phyloP scores from a whole-genome alignment of 2,329 filamentous ascomycete genomes.

The Xylaria digitata region DNA sequence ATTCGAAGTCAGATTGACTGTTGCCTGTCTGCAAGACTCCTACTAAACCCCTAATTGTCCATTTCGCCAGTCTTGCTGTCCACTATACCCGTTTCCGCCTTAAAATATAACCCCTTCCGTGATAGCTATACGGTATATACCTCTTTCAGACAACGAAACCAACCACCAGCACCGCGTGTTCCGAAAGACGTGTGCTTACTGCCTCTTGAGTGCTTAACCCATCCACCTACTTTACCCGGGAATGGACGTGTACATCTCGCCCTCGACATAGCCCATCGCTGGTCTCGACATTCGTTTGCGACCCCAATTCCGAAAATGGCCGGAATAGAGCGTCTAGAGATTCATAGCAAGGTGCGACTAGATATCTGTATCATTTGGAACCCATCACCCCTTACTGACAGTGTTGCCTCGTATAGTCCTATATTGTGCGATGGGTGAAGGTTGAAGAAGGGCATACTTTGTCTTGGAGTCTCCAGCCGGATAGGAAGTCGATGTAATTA shows the following conservation, averaged over 20 bases:
- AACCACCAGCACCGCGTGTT: background rate
- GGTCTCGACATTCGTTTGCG: slow-evolving; percentile 17
- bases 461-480: slow-evolving; percentile 96
- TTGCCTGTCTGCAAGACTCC: slow-evolving; percentile 17
- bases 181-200: slow-evolving; percentile 9
- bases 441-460: slow-evolving; percentile 91
- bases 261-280: slow-evolving; percentile 25
- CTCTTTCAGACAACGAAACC: background rate
- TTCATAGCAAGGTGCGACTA: slow-evolving; percentile 87
- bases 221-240: background rate
- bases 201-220: too few relatives aligned
- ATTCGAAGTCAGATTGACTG: slow-evolving; percentile 21
- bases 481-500: slow-evolving; percentile 91
- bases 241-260: slow-evolving; percentile 21
- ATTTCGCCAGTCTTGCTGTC: slow-evolving; percentile 5
- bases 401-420: slow-evolving; percentile 71
- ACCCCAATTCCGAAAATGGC: slow-evolving; percentile 69
- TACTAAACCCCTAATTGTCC: background rate
- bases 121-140: background rate
- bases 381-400: slow-evolving; percentile 33
- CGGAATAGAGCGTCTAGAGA: slow-evolving; percentile 94
- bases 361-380: slow-evolving; percentile 3
- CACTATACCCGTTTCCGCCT: background rate
- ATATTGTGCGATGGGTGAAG: slow-evolving; percentile 97
- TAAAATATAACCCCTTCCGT: background rate